Evolutionary conservation across 768 basidiomycete species (phyloP).

Genomic region (Chalciporus pseudorubinellus): DNA sequence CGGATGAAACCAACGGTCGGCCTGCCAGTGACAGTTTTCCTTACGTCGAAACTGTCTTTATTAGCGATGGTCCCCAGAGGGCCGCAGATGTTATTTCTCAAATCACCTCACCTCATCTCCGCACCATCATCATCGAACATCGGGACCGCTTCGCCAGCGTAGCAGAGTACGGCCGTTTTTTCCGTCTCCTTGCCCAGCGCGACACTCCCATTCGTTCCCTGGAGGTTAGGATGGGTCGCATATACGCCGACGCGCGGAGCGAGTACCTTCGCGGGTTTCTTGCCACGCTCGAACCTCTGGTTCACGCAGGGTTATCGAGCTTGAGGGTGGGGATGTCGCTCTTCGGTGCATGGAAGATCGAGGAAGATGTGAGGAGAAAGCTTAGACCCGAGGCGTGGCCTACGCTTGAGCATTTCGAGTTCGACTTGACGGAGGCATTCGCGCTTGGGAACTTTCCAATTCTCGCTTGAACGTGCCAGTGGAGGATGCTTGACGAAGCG

Average conservation of each 20-base stretch:
- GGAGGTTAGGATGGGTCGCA: slow-evolving; percentile 5
- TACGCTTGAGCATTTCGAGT: slow-evolving; percentile 8
- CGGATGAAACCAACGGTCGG: not conserved
- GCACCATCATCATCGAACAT: slow-evolving; percentile 5
- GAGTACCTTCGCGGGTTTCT: slow-evolving; percentile 8
- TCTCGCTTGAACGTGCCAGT: not conserved
- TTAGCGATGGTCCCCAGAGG: slow-evolving; percentile 5
- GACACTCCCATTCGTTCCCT: slow-evolving; percentile 1
- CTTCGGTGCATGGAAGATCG: slow-evolving; percentile 5
- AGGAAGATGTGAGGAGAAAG: slow-evolving; percentile 7
- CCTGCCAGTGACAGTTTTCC: not conserved
- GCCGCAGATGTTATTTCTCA: slow-evolving; percentile 7
- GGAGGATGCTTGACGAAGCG: no score
- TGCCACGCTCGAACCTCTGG: slow-evolving; percentile 2
- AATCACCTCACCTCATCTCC: slow-evolving; percentile 11
- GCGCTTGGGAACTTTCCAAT: not conserved
- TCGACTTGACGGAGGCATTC: slow-evolving; percentile 10
- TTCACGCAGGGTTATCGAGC: slow-evolving; percentile 1
- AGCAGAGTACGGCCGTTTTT: slow-evolving; percentile 3
- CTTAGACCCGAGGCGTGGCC: slow-evolving; percentile 10
- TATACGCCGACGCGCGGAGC: not conserved
- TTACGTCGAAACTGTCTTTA: slow-evolving; percentile 1
- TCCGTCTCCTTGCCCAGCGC: slow-evolving; percentile 6
- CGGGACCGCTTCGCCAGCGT: not conserved
- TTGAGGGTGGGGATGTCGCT: slow-evolving; percentile 9